Percentiles rank a stretch among this genome's conserved stretches.
Conservation (phyloP, 2,329 filamentous ascomycete species). For the Coniochaeta ligniaria region DNA sequence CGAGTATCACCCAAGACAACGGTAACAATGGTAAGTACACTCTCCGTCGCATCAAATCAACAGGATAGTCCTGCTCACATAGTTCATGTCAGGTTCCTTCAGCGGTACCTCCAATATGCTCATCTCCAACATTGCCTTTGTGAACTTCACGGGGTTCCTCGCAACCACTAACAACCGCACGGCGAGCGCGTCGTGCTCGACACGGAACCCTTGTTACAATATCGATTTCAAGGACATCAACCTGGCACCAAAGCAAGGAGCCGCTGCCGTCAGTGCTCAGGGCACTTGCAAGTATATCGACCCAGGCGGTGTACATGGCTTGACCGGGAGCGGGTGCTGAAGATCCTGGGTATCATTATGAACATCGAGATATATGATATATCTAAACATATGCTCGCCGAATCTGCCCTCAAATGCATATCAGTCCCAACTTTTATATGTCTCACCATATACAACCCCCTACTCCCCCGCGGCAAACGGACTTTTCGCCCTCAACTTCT, state of each 20-base stretch:
- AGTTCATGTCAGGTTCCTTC: constrained; percentile 16
- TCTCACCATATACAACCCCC: too few relatives aligned
- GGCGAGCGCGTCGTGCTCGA: constrained; percentile 37
- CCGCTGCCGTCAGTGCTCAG: constrained; percentile 12
- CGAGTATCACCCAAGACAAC: constrained; percentile 37
- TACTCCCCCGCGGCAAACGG: constrained; percentile 9
- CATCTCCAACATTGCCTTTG: constrained; percentile 39
- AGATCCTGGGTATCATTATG: not conserved
- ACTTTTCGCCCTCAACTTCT: constrained; percentile 25
- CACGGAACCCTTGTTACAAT: constrained; percentile 40
- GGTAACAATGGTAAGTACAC: constrained; percentile 32
- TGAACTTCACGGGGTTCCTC: constrained; percentile 43
- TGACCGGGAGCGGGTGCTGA: constrained; percentile 19
- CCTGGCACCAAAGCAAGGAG: constrained; percentile 11
- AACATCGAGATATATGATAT: not conserved
- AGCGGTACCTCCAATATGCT: constrained; percentile 43
- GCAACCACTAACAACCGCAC: constrained; percentile 22
- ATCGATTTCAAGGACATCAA: constrained; percentile 27
- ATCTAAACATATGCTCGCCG: too few relatives aligned
- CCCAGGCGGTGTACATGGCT: constrained; percentile 18
- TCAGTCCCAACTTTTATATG: too few relatives aligned
- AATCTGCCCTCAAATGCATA: too few relatives aligned
- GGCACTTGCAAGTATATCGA: constrained; percentile 20
- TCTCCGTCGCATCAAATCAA: not conserved
- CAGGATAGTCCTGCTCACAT: not conserved